Base-by-base conservation (phyloP, 257 asterid genomes). In the Avicennia marina region DNA sequence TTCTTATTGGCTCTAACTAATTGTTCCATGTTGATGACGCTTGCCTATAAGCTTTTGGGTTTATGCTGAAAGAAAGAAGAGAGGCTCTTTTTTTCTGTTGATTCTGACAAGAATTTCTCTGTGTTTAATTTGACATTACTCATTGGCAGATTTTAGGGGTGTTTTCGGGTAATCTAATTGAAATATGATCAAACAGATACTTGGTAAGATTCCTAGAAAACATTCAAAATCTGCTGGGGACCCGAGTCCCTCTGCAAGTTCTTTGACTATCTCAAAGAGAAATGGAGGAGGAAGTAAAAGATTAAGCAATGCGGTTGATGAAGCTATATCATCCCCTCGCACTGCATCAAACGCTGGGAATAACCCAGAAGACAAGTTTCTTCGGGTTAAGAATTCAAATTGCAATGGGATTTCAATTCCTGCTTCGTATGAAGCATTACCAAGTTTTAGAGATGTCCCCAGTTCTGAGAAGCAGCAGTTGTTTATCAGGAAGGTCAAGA, bases 101-200 rank as follows among this genome's bases (percentile, higher is more conserved):
- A 26, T 25, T 42, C 16, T 31, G 58, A 33, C 45, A 15, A 53
- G 53, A 16, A 25, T 54, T 44, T 29, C 19, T 40, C 51, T 11
- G 4, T 42, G 40, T 60, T 58, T 18, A 32, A 44, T 48, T 49
- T 41, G 7, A 7, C 20, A 17, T 43, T 39, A 20, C 24, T 56
- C 15, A 13, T 29, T 61, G 24, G 36, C 32, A 8, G 58, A 26
- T 15, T 33, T 22, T 50, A 56, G 20, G 40, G 47, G 36, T 57
- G 41, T 55, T 45, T 62, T 62, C 13, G 17, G 52, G 64, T 58
- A 44, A 39, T 19, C 36, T 34, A 26, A 41, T 51, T 19, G 22
- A 56, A 63, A 59, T 36, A 69, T 56, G 69, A 40, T 56, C 49
- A 62, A 56, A 62, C 70, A 56, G 48, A 46, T 69, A 20, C 53